Conservation (phyloP, 2,329 filamentous ascomycete species). For the Microsporum audouinii region DNA sequence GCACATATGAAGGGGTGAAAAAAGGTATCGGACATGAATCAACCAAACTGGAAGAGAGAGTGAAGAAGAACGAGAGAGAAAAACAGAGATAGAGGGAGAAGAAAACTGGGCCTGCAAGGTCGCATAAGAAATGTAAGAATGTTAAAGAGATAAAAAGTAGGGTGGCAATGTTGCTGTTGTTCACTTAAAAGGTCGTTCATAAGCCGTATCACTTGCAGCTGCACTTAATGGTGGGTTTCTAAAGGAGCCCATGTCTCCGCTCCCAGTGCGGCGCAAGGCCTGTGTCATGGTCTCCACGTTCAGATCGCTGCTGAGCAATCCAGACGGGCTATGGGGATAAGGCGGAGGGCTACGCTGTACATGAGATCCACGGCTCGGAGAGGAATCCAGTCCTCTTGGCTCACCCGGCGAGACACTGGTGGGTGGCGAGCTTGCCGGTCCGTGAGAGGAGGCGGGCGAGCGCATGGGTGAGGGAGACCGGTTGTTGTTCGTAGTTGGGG, state of each 20-base stretch:
- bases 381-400: slow-evolving; percentile 62
- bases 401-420: slow-evolving; percentile 51
- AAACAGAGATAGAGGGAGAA: background rate
- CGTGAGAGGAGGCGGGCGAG: slow-evolving; percentile 38
- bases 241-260: slow-evolving; percentile 56
- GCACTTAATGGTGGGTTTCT: slow-evolving; percentile 25
- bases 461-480: slow-evolving; percentile 29
- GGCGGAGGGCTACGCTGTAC: slow-evolving; percentile 52
- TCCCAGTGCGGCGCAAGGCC: slow-evolving; percentile 72
- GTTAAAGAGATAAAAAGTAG: background rate
- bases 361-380: slow-evolving; percentile 45
- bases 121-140: background rate
- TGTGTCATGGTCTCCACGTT: slow-evolving; percentile 92
- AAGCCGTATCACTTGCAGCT: slow-evolving; percentile 22
- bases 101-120: background rate
- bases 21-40: background rate
- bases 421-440: slow-evolving; percentile 10
- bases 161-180: background rate
- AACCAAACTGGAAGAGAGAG: background rate
- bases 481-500: slow-evolving; percentile 29
- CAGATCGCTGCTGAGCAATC: slow-evolving; percentile 52
- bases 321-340: slow-evolving; percentile 43
- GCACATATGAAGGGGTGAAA: background rate
- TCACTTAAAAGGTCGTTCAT: slow-evolving; percentile 22
- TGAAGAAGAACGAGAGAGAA: no score